Percentiles rank a stretch among this genome's conserved stretches.
phyloP scores from a whole-genome alignment of 176 grass and related monocot genomes.

The Rhipidocladum racemiflorum region DNA sequence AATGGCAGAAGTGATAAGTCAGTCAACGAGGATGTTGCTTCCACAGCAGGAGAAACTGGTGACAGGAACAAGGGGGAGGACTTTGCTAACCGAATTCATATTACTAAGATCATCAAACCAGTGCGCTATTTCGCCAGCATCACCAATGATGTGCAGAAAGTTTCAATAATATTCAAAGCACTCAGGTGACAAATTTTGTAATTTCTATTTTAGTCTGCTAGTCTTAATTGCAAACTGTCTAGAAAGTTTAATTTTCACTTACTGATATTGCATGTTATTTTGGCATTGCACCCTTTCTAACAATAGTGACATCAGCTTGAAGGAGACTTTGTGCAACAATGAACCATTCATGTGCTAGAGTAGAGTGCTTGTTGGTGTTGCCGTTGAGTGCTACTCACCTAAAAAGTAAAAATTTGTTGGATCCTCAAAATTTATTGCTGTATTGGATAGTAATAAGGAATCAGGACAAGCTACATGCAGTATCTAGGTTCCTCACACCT shows the following conservation, averaged over 20 bases:
- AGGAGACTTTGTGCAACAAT: neutral
- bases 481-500: neutral
- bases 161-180: constrained; percentile 79
- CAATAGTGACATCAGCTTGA: neutral
- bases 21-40: constrained; percentile 42
- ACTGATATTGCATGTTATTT: neutral
- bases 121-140: constrained; percentile 55
- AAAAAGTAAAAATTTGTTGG: neutral
- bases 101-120: constrained; percentile 80
- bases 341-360: neutral
- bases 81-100: constrained; percentile 29
- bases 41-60: constrained; percentile 59
- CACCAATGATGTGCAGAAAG: constrained; percentile 74
- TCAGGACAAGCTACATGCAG: neutral
- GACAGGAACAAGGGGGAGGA: constrained; percentile 51
- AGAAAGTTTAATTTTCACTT: neutral
- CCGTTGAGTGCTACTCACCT: neutral
- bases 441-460: neutral
- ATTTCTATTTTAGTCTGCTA: neutral
- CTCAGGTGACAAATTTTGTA: constrained; percentile 49
- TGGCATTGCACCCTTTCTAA: neutral
- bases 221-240: constrained; percentile 8
- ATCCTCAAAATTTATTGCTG: neutral
- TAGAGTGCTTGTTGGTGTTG: neutral
- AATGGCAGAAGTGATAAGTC: constrained; percentile 39